These are phyloP conservation scores for Tolypocladium endophyticum DNA, from an alignment of 2,329 filamentous ascomycete genomes.

Conservation along the genomic window DNA sequence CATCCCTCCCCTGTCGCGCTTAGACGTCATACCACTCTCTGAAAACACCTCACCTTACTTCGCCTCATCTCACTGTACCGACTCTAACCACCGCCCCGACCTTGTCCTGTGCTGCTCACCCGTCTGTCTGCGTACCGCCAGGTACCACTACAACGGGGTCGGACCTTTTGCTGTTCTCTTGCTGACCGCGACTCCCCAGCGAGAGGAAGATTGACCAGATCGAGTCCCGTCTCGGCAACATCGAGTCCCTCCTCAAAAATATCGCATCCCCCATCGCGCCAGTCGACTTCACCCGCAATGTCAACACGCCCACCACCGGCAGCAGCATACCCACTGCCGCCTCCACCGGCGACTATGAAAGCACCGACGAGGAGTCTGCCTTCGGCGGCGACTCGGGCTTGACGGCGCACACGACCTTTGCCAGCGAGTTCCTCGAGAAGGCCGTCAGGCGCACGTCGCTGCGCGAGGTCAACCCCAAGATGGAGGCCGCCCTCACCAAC, in stretches of 20 bases:
- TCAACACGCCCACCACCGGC: slow-evolving; percentile 14
- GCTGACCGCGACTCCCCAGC: slow-evolving; percentile 17
- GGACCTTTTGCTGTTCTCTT: background rate
- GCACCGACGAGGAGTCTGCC: slow-evolving; percentile 27
- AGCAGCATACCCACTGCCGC: slow-evolving; percentile 13
- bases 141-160: background rate
- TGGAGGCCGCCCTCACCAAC: slow-evolving; percentile 39
- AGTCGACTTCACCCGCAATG: slow-evolving; percentile 5
- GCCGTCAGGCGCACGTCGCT: slow-evolving; percentile 38
- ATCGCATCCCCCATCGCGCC: slow-evolving; percentile 18
- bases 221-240: slow-evolving; percentile 31
- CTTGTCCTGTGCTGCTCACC: background rate
- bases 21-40: background rate
- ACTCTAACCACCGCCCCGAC: background rate
- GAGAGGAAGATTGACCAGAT: slow-evolving; percentile 43
- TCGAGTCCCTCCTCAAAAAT: slow-evolving; percentile 31
- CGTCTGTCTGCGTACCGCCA: background rate
- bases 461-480: slow-evolving; percentile 34
- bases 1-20: background rate
- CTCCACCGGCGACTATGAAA: slow-evolving; percentile 24
- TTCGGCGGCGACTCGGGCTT: slow-evolving; percentile 39
- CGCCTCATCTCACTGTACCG: background rate
- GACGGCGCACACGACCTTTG: slow-evolving; percentile 40
- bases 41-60: background rate
- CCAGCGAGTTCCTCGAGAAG: slow-evolving; percentile 42